Evolutionary conservation across 1,139 yeast species (phyloP).

Genomic region (Hanseniaspora sp.): DNA sequence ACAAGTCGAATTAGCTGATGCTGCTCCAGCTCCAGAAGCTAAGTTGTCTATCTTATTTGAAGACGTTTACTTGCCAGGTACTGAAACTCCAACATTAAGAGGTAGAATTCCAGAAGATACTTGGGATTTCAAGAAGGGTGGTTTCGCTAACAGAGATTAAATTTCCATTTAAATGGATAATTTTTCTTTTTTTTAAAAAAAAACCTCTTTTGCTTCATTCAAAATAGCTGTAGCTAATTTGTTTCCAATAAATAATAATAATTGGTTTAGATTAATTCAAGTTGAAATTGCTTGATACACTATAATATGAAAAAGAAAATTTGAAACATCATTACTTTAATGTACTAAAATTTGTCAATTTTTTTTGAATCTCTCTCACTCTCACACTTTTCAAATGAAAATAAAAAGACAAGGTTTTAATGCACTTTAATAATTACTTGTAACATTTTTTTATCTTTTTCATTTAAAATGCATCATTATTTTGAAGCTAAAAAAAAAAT

Average conservation of each 20-base stretch:
- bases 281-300: neutral
- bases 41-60: constrained; percentile 88
- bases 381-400: neutral
- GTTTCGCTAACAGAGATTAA: constrained; percentile 37
- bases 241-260: too few species aligned
- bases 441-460: neutral
- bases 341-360: too few species aligned
- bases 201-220: neutral
- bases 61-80: constrained; percentile 91
- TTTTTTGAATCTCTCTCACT: constrained; percentile 5
- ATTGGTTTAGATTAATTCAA: neutral
- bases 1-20: constrained; percentile 89
- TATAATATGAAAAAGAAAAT: neutral
- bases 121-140: constrained; percentile 71
- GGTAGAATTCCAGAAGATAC: constrained; percentile 94
- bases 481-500: neutral
- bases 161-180: neutral
- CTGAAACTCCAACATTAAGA: constrained; percentile 84
- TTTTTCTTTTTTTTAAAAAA: neutral
- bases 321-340: too few species aligned
- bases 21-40: constrained; percentile 90
- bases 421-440: neutral
- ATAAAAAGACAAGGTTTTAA: neutral
- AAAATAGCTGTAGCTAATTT: too few species aligned
- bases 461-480: neutral